Conservation (phyloP, 2,329 filamentous ascomycete species). For the Xylaria sp. region DNA sequence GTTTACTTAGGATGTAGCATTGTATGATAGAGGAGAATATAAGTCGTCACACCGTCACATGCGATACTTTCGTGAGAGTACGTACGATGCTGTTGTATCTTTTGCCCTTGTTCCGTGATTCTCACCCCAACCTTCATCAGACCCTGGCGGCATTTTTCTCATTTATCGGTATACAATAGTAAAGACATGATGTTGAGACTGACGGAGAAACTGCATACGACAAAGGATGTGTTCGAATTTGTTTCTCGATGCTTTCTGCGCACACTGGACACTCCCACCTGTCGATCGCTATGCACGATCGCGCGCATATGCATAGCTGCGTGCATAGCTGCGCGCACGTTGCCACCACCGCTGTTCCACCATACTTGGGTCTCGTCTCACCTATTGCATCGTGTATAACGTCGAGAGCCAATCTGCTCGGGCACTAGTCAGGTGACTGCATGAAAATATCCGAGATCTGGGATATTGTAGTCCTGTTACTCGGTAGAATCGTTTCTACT, state of each 20-base stretch:
- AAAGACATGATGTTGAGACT: too few species aligned
- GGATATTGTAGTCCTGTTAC: not conserved
- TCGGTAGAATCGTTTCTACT: conserved; percentile 1
- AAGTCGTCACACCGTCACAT: too few species aligned
- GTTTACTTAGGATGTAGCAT: not conserved
- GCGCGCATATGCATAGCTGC: not conserved
- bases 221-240: too few species aligned
- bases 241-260: not conserved
- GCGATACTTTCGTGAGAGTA: too few species aligned
- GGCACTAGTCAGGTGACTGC: not conserved
- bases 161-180: too few species aligned
- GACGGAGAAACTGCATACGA: too few species aligned
- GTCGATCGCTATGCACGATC: not conserved
- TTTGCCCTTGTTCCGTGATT: too few species aligned
- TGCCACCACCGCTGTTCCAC: not conserved
- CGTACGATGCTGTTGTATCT: too few species aligned
- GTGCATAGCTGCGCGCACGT: not conserved
- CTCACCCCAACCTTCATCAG: too few species aligned
- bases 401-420: not conserved
- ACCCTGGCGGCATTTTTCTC: too few species aligned
- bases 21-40: too few species aligned
- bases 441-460: not conserved
- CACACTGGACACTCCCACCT: not conserved
- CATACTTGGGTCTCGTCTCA: not conserved
- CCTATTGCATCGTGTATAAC: not conserved